A percentile compares a stretch with the other conserved stretches of the same genome.
These are phyloP conservation scores for Pisolithus orientalis DNA, from an alignment of 768 basidiomycete genomes.

Conservation along the genomic window DNA sequence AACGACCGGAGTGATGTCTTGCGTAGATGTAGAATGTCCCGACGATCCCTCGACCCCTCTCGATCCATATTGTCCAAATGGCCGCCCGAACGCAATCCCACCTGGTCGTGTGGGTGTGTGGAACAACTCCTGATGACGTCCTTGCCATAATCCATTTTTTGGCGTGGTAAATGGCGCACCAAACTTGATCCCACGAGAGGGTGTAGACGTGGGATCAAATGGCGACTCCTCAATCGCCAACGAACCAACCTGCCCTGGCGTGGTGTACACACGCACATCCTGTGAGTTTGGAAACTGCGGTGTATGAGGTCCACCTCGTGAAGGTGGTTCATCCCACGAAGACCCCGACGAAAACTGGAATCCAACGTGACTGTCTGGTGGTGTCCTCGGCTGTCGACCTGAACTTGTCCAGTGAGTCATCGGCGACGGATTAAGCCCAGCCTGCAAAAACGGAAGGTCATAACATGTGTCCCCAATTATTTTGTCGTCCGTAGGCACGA, in stretches of 20 bases:
- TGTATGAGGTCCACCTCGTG: slow-evolving; percentile 48
- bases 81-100: slow-evolving; percentile 15
- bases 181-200: slow-evolving; percentile 71
- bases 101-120: slow-evolving; percentile 45
- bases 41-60: background rate
- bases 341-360: slow-evolving; percentile 30
- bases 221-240: slow-evolving; percentile 43
- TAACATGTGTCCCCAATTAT: slow-evolving; percentile 32
- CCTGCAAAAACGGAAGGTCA: slow-evolving; percentile 58
- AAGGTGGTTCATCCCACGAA: slow-evolving; percentile 44
- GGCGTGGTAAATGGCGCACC: slow-evolving; percentile 54
- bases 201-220: slow-evolving; percentile 77
- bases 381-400: slow-evolving; percentile 40
- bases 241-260: slow-evolving; percentile 33
- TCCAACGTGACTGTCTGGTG: slow-evolving; percentile 28
- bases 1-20: slow-evolving; percentile 53
- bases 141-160: slow-evolving; percentile 46
- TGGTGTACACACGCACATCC: slow-evolving; percentile 34
- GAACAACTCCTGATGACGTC: slow-evolving; percentile 38
- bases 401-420: slow-evolving; percentile 40
- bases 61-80: slow-evolving; percentile 2
- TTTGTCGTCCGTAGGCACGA: slow-evolving; percentile 59
- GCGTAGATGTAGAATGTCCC: slow-evolving; percentile 8
- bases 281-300: slow-evolving; percentile 37
- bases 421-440: slow-evolving; percentile 49